These are phyloP conservation scores for Xylaria digitata DNA, from an alignment of 2,329 filamentous ascomycete species.

Conservation along the genomic window DNA sequence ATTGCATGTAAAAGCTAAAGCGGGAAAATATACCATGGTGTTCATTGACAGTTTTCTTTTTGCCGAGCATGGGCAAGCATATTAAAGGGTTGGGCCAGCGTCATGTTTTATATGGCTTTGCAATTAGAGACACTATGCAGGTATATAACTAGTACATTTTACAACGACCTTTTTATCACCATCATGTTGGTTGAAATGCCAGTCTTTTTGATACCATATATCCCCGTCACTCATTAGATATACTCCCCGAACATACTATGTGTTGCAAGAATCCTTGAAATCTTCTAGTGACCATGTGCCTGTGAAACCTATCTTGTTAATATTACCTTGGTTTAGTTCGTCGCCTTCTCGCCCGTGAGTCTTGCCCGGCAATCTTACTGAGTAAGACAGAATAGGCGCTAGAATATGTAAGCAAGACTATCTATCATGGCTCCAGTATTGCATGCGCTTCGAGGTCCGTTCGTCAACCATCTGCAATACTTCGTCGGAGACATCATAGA, in stretches of 20 bases:
- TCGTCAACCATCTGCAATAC: not conserved
- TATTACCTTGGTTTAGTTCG: not conserved
- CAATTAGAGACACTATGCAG: slow-evolving; percentile 32
- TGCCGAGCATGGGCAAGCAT: slow-evolving; percentile 24
- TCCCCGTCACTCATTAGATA: not conserved
- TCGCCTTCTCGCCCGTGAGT: not conserved
- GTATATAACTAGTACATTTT: slow-evolving; percentile 27
- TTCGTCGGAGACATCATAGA: not conserved
- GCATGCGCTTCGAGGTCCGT: not conserved
- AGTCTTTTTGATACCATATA: slow-evolving; percentile 1
- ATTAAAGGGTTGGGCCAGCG: slow-evolving; percentile 27
- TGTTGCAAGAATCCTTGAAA: not conserved
- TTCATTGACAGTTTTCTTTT: slow-evolving; percentile 29
- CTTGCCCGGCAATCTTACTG: not conserved
- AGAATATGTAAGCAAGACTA: not conserved
- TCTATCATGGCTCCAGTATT: not conserved
- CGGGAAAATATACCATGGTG: slow-evolving; percentile 20
- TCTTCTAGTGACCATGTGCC: too few relatives aligned
- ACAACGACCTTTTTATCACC: not conserved
- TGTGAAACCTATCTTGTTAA: not conserved
- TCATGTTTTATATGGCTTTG: slow-evolving; percentile 25
- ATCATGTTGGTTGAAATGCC: not conserved
- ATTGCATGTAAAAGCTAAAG: slow-evolving; percentile 36
- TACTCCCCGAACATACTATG: not conserved
- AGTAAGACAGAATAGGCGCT: not conserved